Evolutionary conservation across 257 asterid species (phyloP).

Genomic region (Henckelia pumila): DNA sequence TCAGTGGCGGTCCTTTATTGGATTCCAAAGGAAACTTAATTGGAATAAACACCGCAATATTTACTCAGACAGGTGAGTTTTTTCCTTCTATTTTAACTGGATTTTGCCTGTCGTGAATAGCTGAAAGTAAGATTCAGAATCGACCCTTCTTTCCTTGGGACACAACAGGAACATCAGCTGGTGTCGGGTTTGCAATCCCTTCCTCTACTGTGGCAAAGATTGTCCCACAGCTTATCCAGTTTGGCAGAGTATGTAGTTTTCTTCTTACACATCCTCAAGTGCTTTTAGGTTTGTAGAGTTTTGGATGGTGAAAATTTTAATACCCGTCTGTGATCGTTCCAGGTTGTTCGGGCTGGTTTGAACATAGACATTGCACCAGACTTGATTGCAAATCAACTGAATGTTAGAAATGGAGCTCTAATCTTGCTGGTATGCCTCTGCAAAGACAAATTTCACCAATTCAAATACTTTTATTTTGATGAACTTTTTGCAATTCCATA

Average conservation of each 20-base stretch:
- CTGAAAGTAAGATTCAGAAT: neutral
- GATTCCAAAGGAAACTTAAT: conserved; percentile 85
- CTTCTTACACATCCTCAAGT: neutral
- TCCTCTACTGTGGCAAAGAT: conserved; percentile 82
- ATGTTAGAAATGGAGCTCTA: conserved; percentile 89
- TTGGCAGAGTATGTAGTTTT: conserved; percentile 60
- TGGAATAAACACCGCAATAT: conserved; percentile 96
- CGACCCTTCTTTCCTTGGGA: neutral
- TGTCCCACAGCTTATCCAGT: conserved; percentile 89
- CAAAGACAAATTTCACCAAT: neutral
- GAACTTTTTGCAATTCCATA: conserved; percentile 23
- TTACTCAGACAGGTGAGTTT: conserved; percentile 77
- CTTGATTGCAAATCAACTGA: conserved; percentile 78
- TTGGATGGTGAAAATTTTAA: neutral
- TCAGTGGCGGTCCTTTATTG: conserved; percentile 94
- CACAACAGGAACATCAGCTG: conserved; percentile 90
- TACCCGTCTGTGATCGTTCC: neutral
- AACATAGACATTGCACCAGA: conserved; percentile 79
- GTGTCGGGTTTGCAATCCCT: conserved; percentile 95
- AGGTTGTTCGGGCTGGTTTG: conserved; percentile 84
- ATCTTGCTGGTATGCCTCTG: conserved; percentile 55
- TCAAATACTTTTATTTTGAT: neutral
- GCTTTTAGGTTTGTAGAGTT: neutral
- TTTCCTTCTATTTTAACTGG: conserved; percentile 12
- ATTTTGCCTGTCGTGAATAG: conserved; percentile 5